Percentiles rank a stretch among this genome's conserved stretches.
Conservation (phyloP, 345 rosid species). For the Anacardium occidentale region DNA sequence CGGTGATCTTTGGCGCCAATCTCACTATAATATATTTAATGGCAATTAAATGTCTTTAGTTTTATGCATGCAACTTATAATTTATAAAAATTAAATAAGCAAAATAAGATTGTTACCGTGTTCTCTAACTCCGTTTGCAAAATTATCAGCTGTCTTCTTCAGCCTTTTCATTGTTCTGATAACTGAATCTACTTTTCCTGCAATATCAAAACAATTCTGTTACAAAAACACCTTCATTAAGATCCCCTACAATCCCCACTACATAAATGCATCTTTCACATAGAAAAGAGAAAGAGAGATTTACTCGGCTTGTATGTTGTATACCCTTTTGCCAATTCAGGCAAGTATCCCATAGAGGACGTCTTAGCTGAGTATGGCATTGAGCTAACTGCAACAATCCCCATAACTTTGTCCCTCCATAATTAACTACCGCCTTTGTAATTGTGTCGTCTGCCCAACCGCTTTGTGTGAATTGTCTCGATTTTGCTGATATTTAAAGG, state of each 20-base stretch:
- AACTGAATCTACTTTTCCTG: constrained; percentile 38
- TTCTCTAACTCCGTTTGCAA: constrained; percentile 49
- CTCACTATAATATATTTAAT: constrained; percentile 29
- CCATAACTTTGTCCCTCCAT: constrained; percentile 6
- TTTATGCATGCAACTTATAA: not conserved
- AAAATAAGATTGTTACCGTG: constrained; percentile 31
- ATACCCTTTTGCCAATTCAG: constrained; percentile 29
- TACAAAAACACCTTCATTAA: constrained; percentile 8
- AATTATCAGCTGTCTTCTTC: constrained; percentile 46
- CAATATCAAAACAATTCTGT: constrained; percentile 11
- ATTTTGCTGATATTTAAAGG: constrained; percentile 14
- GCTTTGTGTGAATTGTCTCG: too few species aligned
- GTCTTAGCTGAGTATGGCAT: constrained; percentile 27
- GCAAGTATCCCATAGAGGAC: constrained; percentile 23
- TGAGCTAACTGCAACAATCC: constrained; percentile 20
- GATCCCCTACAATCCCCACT: not conserved
- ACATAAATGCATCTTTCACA: too few species aligned
- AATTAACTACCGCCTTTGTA: too few species aligned
- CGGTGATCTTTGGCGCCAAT: constrained; percentile 37
- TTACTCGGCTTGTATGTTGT: constrained; percentile 38
- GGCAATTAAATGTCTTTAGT: not conserved
- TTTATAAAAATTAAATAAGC: not conserved
- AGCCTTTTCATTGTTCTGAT: constrained; percentile 42
- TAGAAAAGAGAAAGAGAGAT: not conserved
- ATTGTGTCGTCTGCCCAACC: too few species aligned